Base-by-base conservation (phyloP, 805 yeast genomes). In the Cyberlindnera amylophila region DNA sequence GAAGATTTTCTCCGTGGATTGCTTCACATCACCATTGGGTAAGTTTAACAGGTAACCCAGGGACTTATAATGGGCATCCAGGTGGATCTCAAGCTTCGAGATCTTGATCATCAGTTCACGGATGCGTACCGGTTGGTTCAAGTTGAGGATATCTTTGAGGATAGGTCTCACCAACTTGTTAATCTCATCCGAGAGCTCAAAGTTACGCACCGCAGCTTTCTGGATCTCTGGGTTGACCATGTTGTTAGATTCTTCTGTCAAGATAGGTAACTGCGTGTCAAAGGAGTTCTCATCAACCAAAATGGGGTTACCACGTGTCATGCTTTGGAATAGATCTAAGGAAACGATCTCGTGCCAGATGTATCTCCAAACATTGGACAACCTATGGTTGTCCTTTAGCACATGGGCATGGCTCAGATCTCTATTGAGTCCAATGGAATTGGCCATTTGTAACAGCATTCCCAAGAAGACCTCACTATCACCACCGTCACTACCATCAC, bases 341-440 rank as follows among this genome's bases (percentile, higher is more conserved):
- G 71, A 51, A 11, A 75, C 61, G 33, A 81, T 58, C 21, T 65
- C 62, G 54, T 69, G 72, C 86, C 86, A 81, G 5, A 79, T 67
- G 50, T 77, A 79, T 52, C 86, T 67, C 69, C 77, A 70, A 3
- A 79, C 52, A 47, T 76, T 74, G 21, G 70, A 66, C n/a, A 54
- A 32, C 12, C 54, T 45, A 53, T 42, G 41, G 54, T 64, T 36
- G 44, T 55, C 35, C 18, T 41, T 42, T 7, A 55, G 38, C n/a
- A 45, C 52, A 47, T 36, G 47, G 33, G 47, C 40, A 36, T 72
- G 68, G 10, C 62, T 63, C 4, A 82, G 77, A 44, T 80, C 85
- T 40, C 83, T 63, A 56, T 80, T 75, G 36, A 80, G 50, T 0
- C 86, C 86, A 39, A 79, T 64, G 0, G 80, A 69, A 30, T 69